Conservation (phyloP, 1,284 basidiomycete genomes). For the Entoloma clypeatum region DNA sequence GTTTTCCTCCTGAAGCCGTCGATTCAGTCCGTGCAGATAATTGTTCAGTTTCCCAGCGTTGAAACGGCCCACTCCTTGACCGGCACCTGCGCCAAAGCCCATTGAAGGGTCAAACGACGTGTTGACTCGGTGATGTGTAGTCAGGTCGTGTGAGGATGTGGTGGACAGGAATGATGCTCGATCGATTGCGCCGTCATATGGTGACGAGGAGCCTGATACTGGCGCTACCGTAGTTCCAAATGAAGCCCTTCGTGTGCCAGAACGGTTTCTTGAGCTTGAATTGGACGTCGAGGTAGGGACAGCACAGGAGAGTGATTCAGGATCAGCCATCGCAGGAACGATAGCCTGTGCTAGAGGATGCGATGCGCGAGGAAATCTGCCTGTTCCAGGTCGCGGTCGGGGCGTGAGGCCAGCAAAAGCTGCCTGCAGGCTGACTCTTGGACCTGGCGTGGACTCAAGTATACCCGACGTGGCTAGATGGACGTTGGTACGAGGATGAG, state of each 20-base stretch:
- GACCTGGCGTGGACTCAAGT: slow-evolving; percentile 32
- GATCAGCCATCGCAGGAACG: slow-evolving; percentile 32
- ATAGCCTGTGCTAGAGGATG: slow-evolving; percentile 58
- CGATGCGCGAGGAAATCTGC: slow-evolving; percentile 38
- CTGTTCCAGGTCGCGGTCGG: slow-evolving; percentile 38
- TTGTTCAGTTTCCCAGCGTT: slow-evolving; percentile 78
- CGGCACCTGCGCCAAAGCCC: slow-evolving; percentile 57
- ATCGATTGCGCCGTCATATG: slow-evolving; percentile 36
- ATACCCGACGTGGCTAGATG: slow-evolving; percentile 32
- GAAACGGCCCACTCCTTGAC: slow-evolving; percentile 63
- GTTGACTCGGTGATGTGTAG: slow-evolving; percentile 74
- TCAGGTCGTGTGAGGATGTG: slow-evolving; percentile 80
- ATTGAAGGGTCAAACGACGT: slow-evolving; percentile 80
- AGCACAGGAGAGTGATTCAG: slow-evolving; percentile 21
- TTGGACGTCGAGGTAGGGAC: slow-evolving; percentile 16
- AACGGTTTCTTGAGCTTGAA: no score
- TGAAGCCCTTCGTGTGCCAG: slow-evolving; percentile 17
- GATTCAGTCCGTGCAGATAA: slow-evolving; percentile 79
- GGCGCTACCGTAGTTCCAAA: slow-evolving; percentile 23
- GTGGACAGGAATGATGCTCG: slow-evolving; percentile 70
- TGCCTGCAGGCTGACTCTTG: slow-evolving; percentile 32
- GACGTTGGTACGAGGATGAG: slow-evolving; percentile 50
- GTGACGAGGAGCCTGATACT: slow-evolving; percentile 15
- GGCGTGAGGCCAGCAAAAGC: slow-evolving; percentile 65
- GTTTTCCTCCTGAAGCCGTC: slow-evolving; percentile 79